Base-by-base conservation (phyloP, 176 grass and related monocot species). In the Saccharum officinarum region DNA sequence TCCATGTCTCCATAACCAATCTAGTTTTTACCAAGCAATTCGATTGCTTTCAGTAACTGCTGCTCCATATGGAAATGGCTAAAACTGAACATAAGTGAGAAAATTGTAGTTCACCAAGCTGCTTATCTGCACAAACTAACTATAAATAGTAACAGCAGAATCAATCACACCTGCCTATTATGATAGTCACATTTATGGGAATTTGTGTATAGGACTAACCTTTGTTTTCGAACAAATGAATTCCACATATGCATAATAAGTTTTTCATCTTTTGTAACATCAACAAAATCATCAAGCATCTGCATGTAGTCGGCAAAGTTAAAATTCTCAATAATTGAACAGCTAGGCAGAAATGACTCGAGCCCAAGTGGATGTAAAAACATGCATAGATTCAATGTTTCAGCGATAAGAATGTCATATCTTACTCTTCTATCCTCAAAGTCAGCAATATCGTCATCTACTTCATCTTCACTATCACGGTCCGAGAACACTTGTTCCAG, bases 221-320 rank as follows among this genome's bases (percentile, higher is more conserved):
- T 90, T 86, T 99, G 97, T 91, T 96, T 99, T 69, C 93, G 75
- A 73, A 99, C 94, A 94, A 99, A 99, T 50, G 97, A 99, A 88
- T 99, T 99, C 97, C 97, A 99, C 46, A 99, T 83, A 91, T 99
- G 97, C 97, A 99, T 99, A 67, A 99, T 94, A 78, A 89, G 88
- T 74, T 99, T 99, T 86, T 99, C 94, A 77, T 99, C 97, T 81
- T 96, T 91, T 13, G 97, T 94, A 39, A 99, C 94, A 54, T 99
- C 97, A 75, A 99, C 94, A 85, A 99, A 99, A 91, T 99, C 97
- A 88, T 99, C 97, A 86, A 99, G 97, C 97, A 99, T 99, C 97
- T 99, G 85, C 70, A 82, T 31, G 49, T 64, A 79, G 42, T 39
- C 25, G 37, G 20, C 8, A 77, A 81, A 72, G 34, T 70, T 68